phyloP scores from a whole-genome alignment of 2,329 filamentous ascomycete species.

The Trichoderma sp. region DNA sequence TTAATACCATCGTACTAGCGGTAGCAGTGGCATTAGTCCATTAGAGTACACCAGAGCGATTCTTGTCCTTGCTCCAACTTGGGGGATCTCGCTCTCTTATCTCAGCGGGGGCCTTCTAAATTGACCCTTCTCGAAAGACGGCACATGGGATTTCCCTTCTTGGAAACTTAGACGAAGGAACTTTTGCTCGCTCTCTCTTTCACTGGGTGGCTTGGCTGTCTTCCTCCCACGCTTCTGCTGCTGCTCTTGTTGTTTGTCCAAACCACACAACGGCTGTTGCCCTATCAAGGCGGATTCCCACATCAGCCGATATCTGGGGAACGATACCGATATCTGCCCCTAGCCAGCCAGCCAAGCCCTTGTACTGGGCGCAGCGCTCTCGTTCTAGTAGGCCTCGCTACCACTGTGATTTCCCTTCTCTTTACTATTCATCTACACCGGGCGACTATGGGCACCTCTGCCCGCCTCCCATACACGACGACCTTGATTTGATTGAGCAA shows the following conservation, averaged over 20 bases:
- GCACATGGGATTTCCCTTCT: constrained; percentile 39
- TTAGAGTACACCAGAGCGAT: background rate
- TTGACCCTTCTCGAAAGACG: constrained; percentile 25
- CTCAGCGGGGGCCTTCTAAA: constrained; percentile 23
- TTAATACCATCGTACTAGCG: constrained; percentile 10
- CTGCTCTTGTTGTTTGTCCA: constrained; percentile 19
- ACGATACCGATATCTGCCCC: constrained; percentile 25
- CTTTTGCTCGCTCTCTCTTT: constrained; percentile 42
- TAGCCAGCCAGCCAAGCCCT: constrained; percentile 4
- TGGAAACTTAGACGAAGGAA: constrained; percentile 42
- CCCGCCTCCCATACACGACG: constrained; percentile 37
- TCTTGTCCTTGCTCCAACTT: background rate
- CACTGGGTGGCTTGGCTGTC: constrained; percentile 37
- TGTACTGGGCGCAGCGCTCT: constrained; percentile 18
- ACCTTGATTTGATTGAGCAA: constrained; percentile 36
- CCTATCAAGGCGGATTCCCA: constrained; percentile 27
- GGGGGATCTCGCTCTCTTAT: constrained; percentile 24
- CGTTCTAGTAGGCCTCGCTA: constrained; percentile 11
- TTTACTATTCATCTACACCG: constrained; percentile 24
- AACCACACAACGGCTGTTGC: constrained; percentile 17
- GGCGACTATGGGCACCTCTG: constrained; percentile 42
- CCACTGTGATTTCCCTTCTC: constrained; percentile 19
- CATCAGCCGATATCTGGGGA: constrained; percentile 27
- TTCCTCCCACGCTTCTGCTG: constrained; percentile 15
- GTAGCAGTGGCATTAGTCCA: constrained; percentile 2